Conservation (phyloP, 2,329 filamentous ascomycete species). For the Monosporascus ibericus region DNA sequence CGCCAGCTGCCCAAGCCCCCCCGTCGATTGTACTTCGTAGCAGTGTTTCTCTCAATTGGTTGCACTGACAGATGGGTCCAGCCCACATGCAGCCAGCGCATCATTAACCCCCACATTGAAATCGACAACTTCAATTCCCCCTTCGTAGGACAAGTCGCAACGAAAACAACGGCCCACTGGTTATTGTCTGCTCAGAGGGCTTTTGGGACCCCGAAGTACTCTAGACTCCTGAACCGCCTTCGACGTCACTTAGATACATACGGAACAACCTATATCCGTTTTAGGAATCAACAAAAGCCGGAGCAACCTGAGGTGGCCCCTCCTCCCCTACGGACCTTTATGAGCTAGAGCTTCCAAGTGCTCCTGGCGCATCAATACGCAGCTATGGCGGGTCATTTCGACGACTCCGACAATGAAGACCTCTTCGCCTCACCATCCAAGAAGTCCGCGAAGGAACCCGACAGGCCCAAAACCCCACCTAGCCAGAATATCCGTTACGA, state of each 20-base stretch:
- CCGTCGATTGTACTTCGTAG: background rate
- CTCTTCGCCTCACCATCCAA: conserved; percentile 39
- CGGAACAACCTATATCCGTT: background rate
- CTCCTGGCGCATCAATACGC: background rate
- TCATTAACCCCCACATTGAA: background rate
- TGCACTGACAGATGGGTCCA: background rate
- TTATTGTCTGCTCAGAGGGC: too few relatives aligned
- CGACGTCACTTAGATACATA: background rate
- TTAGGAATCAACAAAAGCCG: background rate
- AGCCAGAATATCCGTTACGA: conserved; percentile 34
- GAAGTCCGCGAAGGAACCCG: conserved; percentile 30
- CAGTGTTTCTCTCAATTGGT: background rate
- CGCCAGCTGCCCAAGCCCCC: background rate
- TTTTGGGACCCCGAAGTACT: too few relatives aligned
- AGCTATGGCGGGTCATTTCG: conserved; percentile 38
- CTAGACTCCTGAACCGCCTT: background rate
- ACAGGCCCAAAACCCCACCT: conserved; percentile 41
- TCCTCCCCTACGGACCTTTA: too few relatives aligned
- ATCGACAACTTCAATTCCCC: background rate
- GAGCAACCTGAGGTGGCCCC: too few relatives aligned
- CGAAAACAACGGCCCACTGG: background rate
- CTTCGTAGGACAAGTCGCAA: background rate
- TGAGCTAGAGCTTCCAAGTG: too few relatives aligned
- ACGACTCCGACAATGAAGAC: conserved; percentile 42
- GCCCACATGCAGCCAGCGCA: background rate